Evolutionary conservation across 352 stramenopile species (phyloP), one percentile per base, ranked within the genome.

Genomic region (Pythium aristosporum): DNA sequence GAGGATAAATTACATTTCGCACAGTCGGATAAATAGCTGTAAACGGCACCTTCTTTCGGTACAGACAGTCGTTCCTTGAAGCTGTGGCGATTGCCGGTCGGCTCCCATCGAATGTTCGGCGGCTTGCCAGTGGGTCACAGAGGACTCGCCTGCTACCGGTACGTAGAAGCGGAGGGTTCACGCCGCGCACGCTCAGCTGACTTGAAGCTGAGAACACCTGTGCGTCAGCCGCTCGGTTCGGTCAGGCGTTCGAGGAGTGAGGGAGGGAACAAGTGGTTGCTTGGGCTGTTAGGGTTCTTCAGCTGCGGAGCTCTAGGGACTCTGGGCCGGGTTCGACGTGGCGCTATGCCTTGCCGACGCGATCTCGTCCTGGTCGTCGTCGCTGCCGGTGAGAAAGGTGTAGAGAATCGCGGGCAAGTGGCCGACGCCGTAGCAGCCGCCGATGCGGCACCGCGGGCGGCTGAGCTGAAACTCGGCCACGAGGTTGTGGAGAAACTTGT

Each of bases 401-500:
- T 55, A 16, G 9, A 89, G 59, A n/a, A 89, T 42, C 20, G 67
- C 58, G 5, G 76, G 75, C 39, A 89, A 58, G 47, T 84, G 71
- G 43, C 76, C 66, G 46, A 79, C 67, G 7, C 67, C 70, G 42
- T 85, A 69, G 37, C 80, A 89, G 55, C 74, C 8, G 8, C 34
- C 73, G 30, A 69, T 65, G 21, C 73, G 70, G 50, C 74, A 77
- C 63, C 77, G 73, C 20, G 74, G 73, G 12, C 86, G 73, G 32
- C 69, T 71, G 30, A 78, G 44, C 30, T 59, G 64, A 46, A 87
- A 85, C 61, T 88, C 75, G 20, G 32, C 75, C 37, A 89, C 68
- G 53, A 89, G 77, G 3, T 75, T 72, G 34, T 66, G 61, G n/a
- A 88, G 48, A 48, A 88, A 83, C 25, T 68, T 59, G 53, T 79